Percentiles rank a stretch among this genome's conserved stretches.
phyloP scores from a whole-genome alignment of 768 basidiomycete species.

The Russula lepida region DNA sequence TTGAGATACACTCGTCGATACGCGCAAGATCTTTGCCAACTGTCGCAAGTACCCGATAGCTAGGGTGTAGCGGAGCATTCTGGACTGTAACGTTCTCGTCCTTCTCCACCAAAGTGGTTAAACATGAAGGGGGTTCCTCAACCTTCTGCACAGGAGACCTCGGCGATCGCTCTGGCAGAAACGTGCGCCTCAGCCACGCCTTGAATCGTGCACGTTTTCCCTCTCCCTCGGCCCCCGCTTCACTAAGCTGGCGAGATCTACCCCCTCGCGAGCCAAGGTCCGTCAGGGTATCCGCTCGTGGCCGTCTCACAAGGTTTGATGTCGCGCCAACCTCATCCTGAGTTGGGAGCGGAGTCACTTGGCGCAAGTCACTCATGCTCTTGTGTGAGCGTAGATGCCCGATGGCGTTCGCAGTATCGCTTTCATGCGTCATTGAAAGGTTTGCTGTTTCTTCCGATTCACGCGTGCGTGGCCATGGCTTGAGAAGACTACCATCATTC shows the following conservation, averaged over 20 bases:
- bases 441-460: background rate
- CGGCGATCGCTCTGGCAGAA: slow-evolving; percentile 25
- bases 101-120: slow-evolving; percentile 5
- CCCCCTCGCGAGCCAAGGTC: slow-evolving; percentile 9
- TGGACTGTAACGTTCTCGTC: background rate
- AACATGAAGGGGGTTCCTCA: slow-evolving; percentile 6
- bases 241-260: background rate
- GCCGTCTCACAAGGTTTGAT: slow-evolving; percentile 1
- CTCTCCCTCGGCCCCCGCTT: slow-evolving; percentile 21
- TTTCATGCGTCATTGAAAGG: background rate
- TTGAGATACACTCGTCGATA: slow-evolving; percentile 45
- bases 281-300: slow-evolving; percentile 15
- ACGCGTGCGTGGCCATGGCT: slow-evolving; percentile 3
- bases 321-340: background rate
- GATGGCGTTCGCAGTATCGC: background rate
- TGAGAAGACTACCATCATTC: background rate
- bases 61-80: slow-evolving; percentile 9
- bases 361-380: slow-evolving; percentile 19
- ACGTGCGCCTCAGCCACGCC: slow-evolving; percentile 57
- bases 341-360: background rate
- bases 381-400: slow-evolving; percentile 13
- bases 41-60: slow-evolving; percentile 42
- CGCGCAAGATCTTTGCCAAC: slow-evolving; percentile 48
- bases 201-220: slow-evolving; percentile 44
- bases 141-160: slow-evolving; percentile 3